Evolutionary conservation across 805 yeast species (phyloP).

Genomic region (Barnettozyma sucrosica): DNA sequence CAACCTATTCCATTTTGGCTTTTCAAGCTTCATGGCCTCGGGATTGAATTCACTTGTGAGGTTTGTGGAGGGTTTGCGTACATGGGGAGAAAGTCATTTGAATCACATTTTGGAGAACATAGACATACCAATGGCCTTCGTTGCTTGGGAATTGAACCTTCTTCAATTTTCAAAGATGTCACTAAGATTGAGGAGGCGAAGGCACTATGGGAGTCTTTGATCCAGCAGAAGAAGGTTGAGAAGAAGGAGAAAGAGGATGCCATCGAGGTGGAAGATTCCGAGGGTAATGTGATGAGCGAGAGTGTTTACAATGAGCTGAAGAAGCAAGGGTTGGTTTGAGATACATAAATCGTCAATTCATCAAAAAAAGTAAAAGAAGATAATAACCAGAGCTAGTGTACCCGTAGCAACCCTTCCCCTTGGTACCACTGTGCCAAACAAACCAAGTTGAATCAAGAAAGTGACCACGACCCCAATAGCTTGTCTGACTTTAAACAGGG

Average conservation of each 20-base stretch:
- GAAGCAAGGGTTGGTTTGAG: conserved; percentile 72
- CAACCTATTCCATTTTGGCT: conserved; percentile 92
- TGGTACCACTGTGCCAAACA: neutral
- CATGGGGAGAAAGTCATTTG: conserved; percentile 68
- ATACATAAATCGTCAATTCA: conserved; percentile 6
- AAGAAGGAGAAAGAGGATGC: conserved; percentile 41
- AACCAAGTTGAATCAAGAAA: neutral
- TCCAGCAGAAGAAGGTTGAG: conserved; percentile 14
- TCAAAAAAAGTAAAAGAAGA: neutral
- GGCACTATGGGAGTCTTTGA: conserved; percentile 46
- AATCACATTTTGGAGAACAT: conserved; percentile 65
- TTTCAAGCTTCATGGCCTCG: conserved; percentile 82
- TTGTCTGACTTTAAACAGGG: neutral
- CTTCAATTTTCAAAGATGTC: conserved; percentile 52
- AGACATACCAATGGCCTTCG: conserved; percentile 70
- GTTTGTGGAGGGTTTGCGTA: conserved; percentile 74
- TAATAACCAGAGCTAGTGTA: neutral
- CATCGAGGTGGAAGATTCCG: conserved; percentile 84
- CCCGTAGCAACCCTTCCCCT: conserved; percentile 1
- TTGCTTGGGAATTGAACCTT: conserved; percentile 62
- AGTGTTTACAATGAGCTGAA: conserved; percentile 79
- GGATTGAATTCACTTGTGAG: conserved; percentile 69
- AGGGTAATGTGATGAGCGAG: conserved; percentile 88
- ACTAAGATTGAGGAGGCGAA: conserved; percentile 63
- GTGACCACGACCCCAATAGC: neutral